Base-by-base conservation (phyloP, 495 filamentous ascomycete genomes). In the Penicillium lagena region DNA sequence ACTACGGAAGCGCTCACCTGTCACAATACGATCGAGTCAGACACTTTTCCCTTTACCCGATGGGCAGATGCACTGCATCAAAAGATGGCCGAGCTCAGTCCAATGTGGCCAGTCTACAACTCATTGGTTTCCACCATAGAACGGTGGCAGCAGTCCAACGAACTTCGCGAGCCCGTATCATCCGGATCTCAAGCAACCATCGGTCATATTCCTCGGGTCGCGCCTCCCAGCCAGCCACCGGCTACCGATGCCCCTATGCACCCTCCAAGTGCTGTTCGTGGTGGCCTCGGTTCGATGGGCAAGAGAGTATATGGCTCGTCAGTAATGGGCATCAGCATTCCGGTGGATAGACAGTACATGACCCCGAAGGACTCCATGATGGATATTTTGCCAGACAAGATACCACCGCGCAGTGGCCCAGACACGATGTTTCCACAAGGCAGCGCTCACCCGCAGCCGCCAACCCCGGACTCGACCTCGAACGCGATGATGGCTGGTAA, bases 1-100 rank as follows among this genome's bases (percentile, higher is more conserved):
- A 47, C 58, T 2, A 62, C 71, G 37, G 62, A 71, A 29, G 65
- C 67, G 2, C 58, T 62, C 12, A 52, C 54, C 7, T 43, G 70
- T 31, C 63, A 60, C 12, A 58, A 62, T n/a, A 60, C 50, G 8
- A 49, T 61, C 14, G 64, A 70, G 30, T 50, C 48, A 11, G 63
- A 66, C 22, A 49, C 50, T 1, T 73, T 71, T 36, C 65, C 70
- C 4, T 71, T 70, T 44, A 38, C 45, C 6, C 57, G 56, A 4
- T 73, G 70, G 70, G 56, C 61, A 10, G 65, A 68, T 17, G 61
- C 66, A 12, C 60, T 70, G 30, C 46, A 58, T 12, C 63, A 67
- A 40, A 66, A 62, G 34, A 58, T 56, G 7, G 42, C 40, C 7
- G 50, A 50, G 8, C 49, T 73, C 7, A 41, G 46, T 1, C 31